Evolutionary conservation across 108 stramenopile genomes (phyloP).

Genomic region (Skeletonema tropicum): DNA sequence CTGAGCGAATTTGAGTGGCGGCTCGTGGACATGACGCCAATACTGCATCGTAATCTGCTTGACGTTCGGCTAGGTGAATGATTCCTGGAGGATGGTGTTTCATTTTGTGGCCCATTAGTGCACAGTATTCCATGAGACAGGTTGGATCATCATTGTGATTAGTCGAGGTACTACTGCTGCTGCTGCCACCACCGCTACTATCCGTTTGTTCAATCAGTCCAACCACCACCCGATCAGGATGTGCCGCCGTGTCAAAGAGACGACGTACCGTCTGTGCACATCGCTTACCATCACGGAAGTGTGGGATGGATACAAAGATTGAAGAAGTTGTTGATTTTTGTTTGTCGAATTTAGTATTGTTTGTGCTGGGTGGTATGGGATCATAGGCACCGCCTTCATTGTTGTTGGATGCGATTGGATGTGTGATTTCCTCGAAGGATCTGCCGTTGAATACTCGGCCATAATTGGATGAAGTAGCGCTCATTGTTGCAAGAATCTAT

Average conservation of each 20-base stretch:
- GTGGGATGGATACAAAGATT: constrained; percentile 80
- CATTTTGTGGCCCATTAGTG: constrained; percentile 33
- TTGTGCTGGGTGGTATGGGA: constrained; percentile 9
- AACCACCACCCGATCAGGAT: constrained; percentile 75
- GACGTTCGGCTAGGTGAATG: constrained; percentile 31
- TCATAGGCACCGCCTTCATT: neutral
- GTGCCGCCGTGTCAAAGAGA: constrained; percentile 69
- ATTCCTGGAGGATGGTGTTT: constrained; percentile 19
- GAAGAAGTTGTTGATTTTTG: no score
- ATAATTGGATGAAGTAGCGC: constrained; percentile 11
- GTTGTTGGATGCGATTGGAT: constrained; percentile 21
- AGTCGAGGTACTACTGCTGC: no score
- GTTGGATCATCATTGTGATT: constrained; percentile 29
- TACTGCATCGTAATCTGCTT: constrained; percentile 30
- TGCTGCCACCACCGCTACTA: no score
- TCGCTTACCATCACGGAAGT: constrained; percentile 78
- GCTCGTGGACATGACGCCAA: constrained; percentile 32
- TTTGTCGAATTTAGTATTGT: neutral
- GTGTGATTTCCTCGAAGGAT: constrained; percentile 32
- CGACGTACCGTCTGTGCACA: constrained; percentile 72
- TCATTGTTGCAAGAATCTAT: neutral
- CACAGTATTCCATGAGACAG: constrained; percentile 51
- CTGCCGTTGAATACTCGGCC: constrained; percentile 56
- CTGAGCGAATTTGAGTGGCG: constrained; percentile 59
- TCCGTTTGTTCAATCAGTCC: constrained; percentile 86